These are phyloP conservation scores for Luffa aegyptiaca DNA, from an alignment of 306 rosid species.

Conservation along the genomic window DNA sequence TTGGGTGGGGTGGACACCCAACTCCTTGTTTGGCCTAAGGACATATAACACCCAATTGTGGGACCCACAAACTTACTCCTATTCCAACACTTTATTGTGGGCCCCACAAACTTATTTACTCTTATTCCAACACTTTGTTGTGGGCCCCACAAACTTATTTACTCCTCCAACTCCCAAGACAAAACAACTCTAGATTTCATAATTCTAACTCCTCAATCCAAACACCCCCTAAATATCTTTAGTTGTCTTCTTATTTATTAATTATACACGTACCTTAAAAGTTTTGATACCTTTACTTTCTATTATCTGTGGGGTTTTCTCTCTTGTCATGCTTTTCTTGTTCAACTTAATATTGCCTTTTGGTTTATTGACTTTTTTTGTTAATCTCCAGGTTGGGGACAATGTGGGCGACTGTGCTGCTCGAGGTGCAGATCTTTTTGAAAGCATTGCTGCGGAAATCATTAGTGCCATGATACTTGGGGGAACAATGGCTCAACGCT, in stretches of 20 bases:
- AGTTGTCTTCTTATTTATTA: not conserved
- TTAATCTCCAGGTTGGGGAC: constrained; percentile 74
- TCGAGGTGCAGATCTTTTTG: constrained; percentile 99
- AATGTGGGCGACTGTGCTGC: constrained; percentile 99
- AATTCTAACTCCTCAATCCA: no score
- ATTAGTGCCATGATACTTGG: constrained; percentile 99
- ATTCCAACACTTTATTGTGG: no score
- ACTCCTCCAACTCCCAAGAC: no score
- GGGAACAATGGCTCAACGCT: constrained; percentile 86
- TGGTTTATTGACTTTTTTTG: not conserved
- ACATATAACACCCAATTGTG: no score
- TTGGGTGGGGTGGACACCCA: no score
- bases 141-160: no score
- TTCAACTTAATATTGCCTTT: not conserved
- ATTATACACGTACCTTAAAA: not conserved
- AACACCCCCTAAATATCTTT: not conserved
- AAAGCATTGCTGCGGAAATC: constrained; percentile 98
- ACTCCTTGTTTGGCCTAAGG: no score
- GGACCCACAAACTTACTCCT: no score
- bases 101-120: no score
- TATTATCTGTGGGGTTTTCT: not conserved
- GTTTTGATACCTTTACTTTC: not conserved
- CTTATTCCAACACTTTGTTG: no score
- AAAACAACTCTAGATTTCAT: no score
- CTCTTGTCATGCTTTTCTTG: not conserved